Evolutionary conservation across 2,329 filamentous ascomycete species (phyloP), one percentile per base, ranked within the genome.

Genomic region (Amauroascus niger): DNA sequence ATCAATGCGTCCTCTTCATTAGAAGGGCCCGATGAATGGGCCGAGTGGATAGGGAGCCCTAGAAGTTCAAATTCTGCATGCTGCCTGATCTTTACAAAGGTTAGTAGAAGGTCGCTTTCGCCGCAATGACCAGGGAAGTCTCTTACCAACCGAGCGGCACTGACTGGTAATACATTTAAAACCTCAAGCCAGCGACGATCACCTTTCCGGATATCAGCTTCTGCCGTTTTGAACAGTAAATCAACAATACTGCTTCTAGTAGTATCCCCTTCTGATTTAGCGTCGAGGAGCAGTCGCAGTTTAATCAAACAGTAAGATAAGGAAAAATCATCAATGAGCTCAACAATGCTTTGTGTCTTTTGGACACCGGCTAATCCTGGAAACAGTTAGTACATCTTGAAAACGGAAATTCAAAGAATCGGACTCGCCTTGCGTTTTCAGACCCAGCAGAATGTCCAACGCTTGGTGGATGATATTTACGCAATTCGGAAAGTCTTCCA

Each of bases 221-320:
- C 65, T 16, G 68, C 67, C 22, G 66, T 65, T 51, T 67, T 69
- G 57, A 71, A 71, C 62, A 72, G 66, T 22, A 67, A 61, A 54
- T 72, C 68, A 35, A 71, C 63, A 24, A 73, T 64, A 22, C 57
- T 62, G 35, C 61, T 65, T 49, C 59, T 64, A 16, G 64, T 30
- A 40, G 55, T 48, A 3, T 52, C 61, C 6, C 64, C 60, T 16
- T 60, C 59, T 7, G 64, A 55, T 20, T 65, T 64, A 18, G 61
- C 62, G 32, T 65, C 64, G 56, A 72, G 70, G 14, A 71, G 58
- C n/a, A 69, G 58, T 51, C 71, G 69, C 9, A 73, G 61, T 54
- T 73, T 72, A 55, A 73, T 56, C 44, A 71, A 69, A 46, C 69
- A 71, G 40, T 71, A 69, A 4, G 71, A 68, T 24, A 74, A 63